Percentiles rank a stretch among this genome's conserved stretches.
These are phyloP conservation scores for Cardamine occulta DNA, from an alignment of 345 rosid species.

Conservation along the genomic window DNA sequence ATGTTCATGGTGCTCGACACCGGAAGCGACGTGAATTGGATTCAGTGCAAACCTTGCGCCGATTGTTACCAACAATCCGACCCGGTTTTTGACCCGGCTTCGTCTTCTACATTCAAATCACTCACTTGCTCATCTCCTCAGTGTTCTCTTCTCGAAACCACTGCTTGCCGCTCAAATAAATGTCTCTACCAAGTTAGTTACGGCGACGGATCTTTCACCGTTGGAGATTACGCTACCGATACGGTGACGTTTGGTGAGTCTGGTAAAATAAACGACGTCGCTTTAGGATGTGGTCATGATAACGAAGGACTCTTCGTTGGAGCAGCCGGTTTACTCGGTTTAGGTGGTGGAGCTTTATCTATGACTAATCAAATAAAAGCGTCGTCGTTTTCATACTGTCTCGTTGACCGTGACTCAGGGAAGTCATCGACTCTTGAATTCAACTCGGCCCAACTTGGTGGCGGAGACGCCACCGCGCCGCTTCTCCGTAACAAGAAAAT, in stretches of 20 bases:
- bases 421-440: constrained; percentile 78
- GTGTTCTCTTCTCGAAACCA: constrained; percentile 59
- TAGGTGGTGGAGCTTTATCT: constrained; percentile 90
- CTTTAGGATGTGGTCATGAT: constrained; percentile 85
- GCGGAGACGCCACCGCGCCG: constrained; percentile 64
- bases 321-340: constrained; percentile 86
- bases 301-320: constrained; percentile 86
- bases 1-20: constrained; percentile 74
- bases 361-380: constrained; percentile 77
- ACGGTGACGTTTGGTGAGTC: constrained; percentile 71
- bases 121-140: constrained; percentile 60
- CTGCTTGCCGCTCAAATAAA: constrained; percentile 56
- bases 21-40: constrained; percentile 89
- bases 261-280: constrained; percentile 49
- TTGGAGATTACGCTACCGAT: constrained; percentile 73
- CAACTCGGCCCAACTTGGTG: constrained; percentile 54
- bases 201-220: constrained; percentile 92
- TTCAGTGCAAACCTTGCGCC: constrained; percentile 79
- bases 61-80: constrained; percentile 90
- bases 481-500: constrained; percentile 59
- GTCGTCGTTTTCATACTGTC: constrained; percentile 79
- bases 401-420: constrained; percentile 81
- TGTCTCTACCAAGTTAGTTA: constrained; percentile 85
- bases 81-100: constrained; percentile 68
- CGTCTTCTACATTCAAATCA: constrained; percentile 63